Evolutionary conservation across 2,329 filamentous ascomycete species (phyloP).

Genomic region (Cladophialophora chaetospira): DNA sequence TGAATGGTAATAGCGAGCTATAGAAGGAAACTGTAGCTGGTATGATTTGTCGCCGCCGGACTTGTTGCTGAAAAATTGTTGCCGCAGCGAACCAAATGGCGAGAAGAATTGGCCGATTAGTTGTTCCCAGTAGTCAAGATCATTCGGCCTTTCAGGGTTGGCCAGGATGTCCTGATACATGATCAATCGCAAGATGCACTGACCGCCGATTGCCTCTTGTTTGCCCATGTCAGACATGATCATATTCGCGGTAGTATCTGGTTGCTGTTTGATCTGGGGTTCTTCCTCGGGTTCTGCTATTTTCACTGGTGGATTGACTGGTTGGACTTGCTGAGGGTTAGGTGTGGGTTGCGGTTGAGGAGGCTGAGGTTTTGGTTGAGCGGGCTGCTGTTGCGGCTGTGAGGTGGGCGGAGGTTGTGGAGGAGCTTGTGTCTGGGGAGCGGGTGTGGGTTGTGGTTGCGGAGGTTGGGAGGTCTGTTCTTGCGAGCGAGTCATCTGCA

Average conservation of each 20-base stretch:
- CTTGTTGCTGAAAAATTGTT: slow-evolving; percentile 62
- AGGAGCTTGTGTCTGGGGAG: slow-evolving; percentile 43
- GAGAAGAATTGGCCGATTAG: slow-evolving; percentile 86
- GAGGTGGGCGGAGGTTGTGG: slow-evolving; percentile 39
- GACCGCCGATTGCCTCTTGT: slow-evolving; percentile 41
- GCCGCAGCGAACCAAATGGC: slow-evolving; percentile 71
- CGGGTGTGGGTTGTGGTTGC: slow-evolving; percentile 47
- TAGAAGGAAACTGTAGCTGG: slow-evolving; percentile 77
- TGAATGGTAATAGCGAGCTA: slow-evolving; percentile 86
- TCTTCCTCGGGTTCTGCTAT: slow-evolving; percentile 40
- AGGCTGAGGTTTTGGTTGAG: slow-evolving; percentile 39
- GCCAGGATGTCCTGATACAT: slow-evolving; percentile 60
- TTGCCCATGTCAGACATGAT: slow-evolving; percentile 42
- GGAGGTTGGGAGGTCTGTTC: slow-evolving; percentile 47
- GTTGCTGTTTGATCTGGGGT: slow-evolving; percentile 40
- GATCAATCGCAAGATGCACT: slow-evolving; percentile 56
- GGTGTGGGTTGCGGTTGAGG: slow-evolving; percentile 40
- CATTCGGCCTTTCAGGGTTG: slow-evolving; percentile 54
- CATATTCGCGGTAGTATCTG: slow-evolving; percentile 42
- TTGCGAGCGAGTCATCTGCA: slow-evolving; percentile 46
- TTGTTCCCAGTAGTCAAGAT: slow-evolving; percentile 73
- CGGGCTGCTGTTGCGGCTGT: slow-evolving; percentile 40
- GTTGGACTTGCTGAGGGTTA: slow-evolving; percentile 37
- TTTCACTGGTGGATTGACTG: slow-evolving; percentile 31
- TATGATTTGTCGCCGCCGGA: slow-evolving; percentile 71